Conservation (phyloP, 257 asterid species). For the Solanum boliviense region DNA sequence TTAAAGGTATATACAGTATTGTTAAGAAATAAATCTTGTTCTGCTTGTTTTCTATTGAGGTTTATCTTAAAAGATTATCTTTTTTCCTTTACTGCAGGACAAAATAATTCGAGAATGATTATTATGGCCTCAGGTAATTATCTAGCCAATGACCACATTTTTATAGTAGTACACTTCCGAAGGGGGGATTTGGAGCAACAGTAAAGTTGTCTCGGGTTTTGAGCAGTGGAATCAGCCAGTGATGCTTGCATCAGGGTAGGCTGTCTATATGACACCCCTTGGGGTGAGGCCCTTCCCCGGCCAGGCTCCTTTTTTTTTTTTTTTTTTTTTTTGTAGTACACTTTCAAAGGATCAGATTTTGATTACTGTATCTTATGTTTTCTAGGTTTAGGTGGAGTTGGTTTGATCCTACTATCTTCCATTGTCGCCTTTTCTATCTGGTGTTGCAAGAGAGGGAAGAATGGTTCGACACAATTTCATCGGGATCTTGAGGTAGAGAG, state of each 20-base stretch:
- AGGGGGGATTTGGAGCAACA: neutral
- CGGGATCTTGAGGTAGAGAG: neutral
- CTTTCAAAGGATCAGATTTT: neutral
- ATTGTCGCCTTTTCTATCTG: neutral
- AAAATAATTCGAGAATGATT: neutral
- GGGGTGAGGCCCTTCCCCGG: neutral
- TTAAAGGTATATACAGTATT: neutral
- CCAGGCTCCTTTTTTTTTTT: neutral
- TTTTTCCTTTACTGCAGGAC: neutral
- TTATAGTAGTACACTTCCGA: neutral
- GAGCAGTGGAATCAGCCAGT: neutral
- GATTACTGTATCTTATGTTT: neutral
- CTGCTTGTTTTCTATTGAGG: neutral
- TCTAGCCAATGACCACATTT: neutral
- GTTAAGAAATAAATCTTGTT: neutral
- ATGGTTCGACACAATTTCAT: neutral
- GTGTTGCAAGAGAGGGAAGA: neutral
- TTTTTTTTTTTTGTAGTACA: neutral
- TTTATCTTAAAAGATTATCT: neutral
- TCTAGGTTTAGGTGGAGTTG: slow-evolving; percentile 10
- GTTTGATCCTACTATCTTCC: neutral
- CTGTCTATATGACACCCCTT: neutral
- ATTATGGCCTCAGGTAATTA: slow-evolving; percentile 1
- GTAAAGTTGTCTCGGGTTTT: neutral
- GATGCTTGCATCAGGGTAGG: neutral